Base-by-base conservation (phyloP, 352 stramenopile species). In the Phytophthora litchii region DNA sequence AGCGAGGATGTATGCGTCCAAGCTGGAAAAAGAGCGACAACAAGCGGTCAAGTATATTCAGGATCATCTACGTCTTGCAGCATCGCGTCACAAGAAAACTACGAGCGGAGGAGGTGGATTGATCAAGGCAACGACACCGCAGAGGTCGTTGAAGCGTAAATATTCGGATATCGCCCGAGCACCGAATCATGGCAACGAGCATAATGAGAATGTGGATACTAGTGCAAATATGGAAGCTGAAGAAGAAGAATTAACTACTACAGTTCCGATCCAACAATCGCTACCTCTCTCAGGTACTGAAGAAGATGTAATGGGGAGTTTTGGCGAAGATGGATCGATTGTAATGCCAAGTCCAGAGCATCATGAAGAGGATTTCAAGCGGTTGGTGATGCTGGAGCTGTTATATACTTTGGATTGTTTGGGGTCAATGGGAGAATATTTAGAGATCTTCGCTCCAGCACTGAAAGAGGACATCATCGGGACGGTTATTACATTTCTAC, bases 371-470 rank as follows among this genome's bases (percentile, higher is more conserved):
- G 80, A 88, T 40, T 69, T 91, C 8, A 90, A 91, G 51, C 72
- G 78, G 1, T 67, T 95, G 9, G 80, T 93, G 47, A 80, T 95
- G 70, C 70, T 95, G 14, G 86, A 95, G 55, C 57, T 95, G 10
- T 47, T 94, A 23, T 90, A 94, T 49, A 92, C 83, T 0, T 58
- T 95, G 37, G 84, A 95, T 45, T 94, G 86, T 56, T 76, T 95
- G 25, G 86, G 84, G 3, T 86, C 83, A 5, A 88, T 94, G 71
- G 86, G 86, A 6, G 86, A 95, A 41, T 94, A 95, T 36, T 64
- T 92, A 52, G 86, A 95, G 47, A 74, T 95, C 2, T 90, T 95
- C 41, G 86, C 80, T 3, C 83, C 86, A 9, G 83, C 85, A 14
- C 54, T 92, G 25, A 91, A 90, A 53, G 86, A 95, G 69, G 86